Base-by-base conservation (phyloP, 2,329 filamentous ascomycete genomes). In the Fonsecaea monophora region DNA sequence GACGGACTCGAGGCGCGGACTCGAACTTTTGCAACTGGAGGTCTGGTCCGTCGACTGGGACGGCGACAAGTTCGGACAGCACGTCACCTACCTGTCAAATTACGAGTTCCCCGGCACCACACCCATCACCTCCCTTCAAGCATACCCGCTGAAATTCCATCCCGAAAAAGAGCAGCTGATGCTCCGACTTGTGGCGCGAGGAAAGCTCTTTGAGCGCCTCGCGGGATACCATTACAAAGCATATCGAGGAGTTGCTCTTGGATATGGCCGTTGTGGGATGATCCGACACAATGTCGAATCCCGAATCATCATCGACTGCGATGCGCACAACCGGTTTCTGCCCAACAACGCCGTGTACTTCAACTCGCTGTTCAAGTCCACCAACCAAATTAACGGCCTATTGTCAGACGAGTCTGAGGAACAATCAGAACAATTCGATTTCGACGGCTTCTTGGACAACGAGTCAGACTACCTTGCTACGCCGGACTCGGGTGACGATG, bases 271-370 rank as follows among this genome's bases (percentile, higher is more conserved):
- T 64, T 72, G 70, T 60, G 70, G 72, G 38, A 78, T 76, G 65
- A 74, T 69, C 61, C 8, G 53, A 38, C 54, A 64, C 38, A 59
- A 74, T 65, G 73, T 85, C 66, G 82, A 82, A 65, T 81, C 82
- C 37, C 78, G 83, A 21, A 80, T 86, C 32, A 80, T 86, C 50
- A 82, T 86, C 54, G 84, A 86, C 67, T 79, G 80, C 0, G 79
- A 83, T 38, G 83, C 82, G 42, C 85, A 77, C 73, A 81, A 80
- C 48, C 74, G 73, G 1, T 85, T 84, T 74, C 80, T 83, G 42
- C 80, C 83, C 0, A 76, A 79, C 65, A 69, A 75, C 21, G 71
- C 76, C 0, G 62, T 81, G 30, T 65, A 70, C n/a, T 48, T 77
- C 62, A 54, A n/a, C 18, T 25, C 59, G 1, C 58, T 67, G 35